A percentile compares a stretch with the other conserved stretches of the same genome.
These are phyloP conservation scores for Aspergillus sp. DNA, from an alignment of 2,329 filamentous ascomycete species.

Conservation along the genomic window DNA sequence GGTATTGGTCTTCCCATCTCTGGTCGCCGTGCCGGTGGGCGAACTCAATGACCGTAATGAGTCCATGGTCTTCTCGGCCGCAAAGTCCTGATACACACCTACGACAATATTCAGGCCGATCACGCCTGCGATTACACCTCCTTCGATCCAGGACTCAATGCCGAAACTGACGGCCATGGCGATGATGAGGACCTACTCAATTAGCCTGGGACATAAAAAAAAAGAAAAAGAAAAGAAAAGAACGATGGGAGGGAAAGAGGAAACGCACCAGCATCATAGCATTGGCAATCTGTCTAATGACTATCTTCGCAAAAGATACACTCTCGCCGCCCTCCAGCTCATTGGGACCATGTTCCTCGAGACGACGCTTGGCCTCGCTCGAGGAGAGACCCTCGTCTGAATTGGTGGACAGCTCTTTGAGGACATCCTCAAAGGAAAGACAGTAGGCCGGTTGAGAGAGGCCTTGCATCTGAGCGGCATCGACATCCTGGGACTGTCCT, in stretches of 20 bases:
- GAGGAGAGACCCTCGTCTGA: slow-evolving; percentile 50
- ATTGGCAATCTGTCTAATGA: slow-evolving; percentile 59
- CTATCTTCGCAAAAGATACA: slow-evolving; percentile 61
- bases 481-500: background rate
- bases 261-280: slow-evolving; percentile 56
- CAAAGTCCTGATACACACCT: slow-evolving; percentile 54
- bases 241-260: background rate
- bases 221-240: too few species aligned
- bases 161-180: slow-evolving; percentile 60
- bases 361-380: slow-evolving; percentile 46
- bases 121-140: slow-evolving; percentile 52
- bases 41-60: slow-evolving; percentile 50
- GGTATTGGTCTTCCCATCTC: slow-evolving; percentile 49
- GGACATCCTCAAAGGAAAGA: slow-evolving; percentile 46
- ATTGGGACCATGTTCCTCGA: slow-evolving; percentile 53
- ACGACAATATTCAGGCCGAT: slow-evolving; percentile 52
- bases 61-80: slow-evolving; percentile 56
- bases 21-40: slow-evolving; percentile 50
- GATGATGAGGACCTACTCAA: slow-evolving; percentile 60
- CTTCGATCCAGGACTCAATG: slow-evolving; percentile 51
- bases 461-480: slow-evolving; percentile 37
- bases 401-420: slow-evolving; percentile 49
- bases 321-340: slow-evolving; percentile 57
- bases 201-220: background rate
- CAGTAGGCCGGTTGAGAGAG: slow-evolving; percentile 57